Evolutionary conservation across 257 asterid species (phyloP), one percentile per base, ranked within the genome.

Genomic region (Solanum bulbocastanum): DNA sequence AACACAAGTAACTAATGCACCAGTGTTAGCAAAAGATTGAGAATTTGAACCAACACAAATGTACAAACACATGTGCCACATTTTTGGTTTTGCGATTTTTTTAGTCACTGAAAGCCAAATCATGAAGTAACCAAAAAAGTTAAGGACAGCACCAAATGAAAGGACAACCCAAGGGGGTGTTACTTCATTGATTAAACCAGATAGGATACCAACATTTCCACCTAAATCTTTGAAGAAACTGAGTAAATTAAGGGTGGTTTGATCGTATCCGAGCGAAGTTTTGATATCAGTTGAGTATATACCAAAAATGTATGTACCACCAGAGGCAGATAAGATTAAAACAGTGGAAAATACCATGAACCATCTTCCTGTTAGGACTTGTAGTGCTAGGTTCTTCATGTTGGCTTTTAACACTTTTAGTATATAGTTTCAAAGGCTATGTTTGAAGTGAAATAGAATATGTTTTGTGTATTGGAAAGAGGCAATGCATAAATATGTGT

Each of bases 161-260:
- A 84, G 65, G 1, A 84, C 87, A 8, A 65, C 76, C 76, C 75
- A 58, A 33, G 87, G 76, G 6, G 76, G 87, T 65, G 87, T 58
- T 0, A 84, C 62, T 27, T 79, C 85, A 79, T 79, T 44, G 66
- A 79, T 25, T 27, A 79, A 6, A 18, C 85, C 85, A 27, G 85
- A 79, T 4, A 79, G 13, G 2, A 79, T 56, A 79, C 85, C 85
- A 79, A 79, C 85, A 79, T 79, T 79, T 7, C 40, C 6, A 3
- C 85, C 85, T 79, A 79, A 79, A 79, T 79, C 85, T 79, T 79
- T 79, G 66, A 44, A 79, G 37, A 79, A 79, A 79, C 85, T 79
- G 10, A 79, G 85, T 79, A 79, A 79, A 79, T 79, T 79, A 79
- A 79, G 85, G 66, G 66, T 79, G 85, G 85, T 44, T 44, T 79